Evolutionary conservation across 495 filamentous ascomycete species (phyloP), one percentile per base, ranked within the genome.

Genomic region (Xylaria bambusicola): DNA sequence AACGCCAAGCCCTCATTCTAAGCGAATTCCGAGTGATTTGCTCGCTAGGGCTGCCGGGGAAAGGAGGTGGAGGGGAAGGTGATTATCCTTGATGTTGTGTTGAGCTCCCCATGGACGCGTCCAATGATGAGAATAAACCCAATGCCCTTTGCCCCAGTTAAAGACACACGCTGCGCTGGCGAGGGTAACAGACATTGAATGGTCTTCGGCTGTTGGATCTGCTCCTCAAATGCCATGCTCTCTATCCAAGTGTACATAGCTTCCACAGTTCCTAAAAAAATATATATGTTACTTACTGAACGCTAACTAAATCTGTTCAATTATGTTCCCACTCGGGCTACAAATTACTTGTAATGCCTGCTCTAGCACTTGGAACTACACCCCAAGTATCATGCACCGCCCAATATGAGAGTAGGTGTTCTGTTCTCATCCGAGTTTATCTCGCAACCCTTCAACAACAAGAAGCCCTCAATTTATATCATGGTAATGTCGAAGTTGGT

Each of bases 1-100:
- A 90, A 90, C 70, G 86, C 88, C 69, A 85, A 82, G 62, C 88
- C 88, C 29, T 26, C 73, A 13, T 81, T 84, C 68, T 67, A 67
- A 56, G 53, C 12, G 21, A 8, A 26, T 38, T 3, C 13, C 3
- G 36, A 3, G 13, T 38, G 15, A 10, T 4, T 51, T 18, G 29
- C 38, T 45, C 17, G 38, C 38, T 45, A 45, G 38, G 38, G 31
- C 38, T 18, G 38, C 38, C 23, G 21, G 23, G 38, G 23, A 31
- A 45, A 17, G 26, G 17, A 46, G 40, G n/a, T 45, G 52, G 23
- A n/a, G 51, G 44, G 40, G 56, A 53, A 60, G 48, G 44, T 58
- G 40, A 48, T 64, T 23, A 36, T 20, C 47, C 27, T 54, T 36
- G 24, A 38, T 38, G 50, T 33, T 45, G 52, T 20, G 8, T 55